Evolutionary conservation across 805 yeast genomes (phyloP), one percentile per base, ranked within the genome.

Genomic region (Candida taoyuanica): DNA sequence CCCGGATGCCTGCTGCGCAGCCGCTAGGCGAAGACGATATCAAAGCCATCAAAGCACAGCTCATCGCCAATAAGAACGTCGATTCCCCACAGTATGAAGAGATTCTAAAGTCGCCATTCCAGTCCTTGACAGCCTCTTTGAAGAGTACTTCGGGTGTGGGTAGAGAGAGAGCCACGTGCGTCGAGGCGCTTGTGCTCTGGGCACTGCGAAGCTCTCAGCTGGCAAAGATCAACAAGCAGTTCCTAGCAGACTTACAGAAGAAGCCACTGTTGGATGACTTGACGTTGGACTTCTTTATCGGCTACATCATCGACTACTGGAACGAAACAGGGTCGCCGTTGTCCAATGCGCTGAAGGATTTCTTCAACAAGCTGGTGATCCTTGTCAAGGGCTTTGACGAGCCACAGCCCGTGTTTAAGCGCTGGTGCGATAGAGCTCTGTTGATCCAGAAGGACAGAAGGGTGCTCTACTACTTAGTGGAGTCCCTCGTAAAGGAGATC

Each of bases 161-260:
- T 5, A 51, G 49, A 4, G 56, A 59, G 30, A 58, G 75, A 37
- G 64, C 76, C 0, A 16, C 66, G 0, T 65, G 74, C 13, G 69
- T 76, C 31, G 95, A 86, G 49, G 64, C 82, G 0, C 52, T 84
- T 19, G 62, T 85, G 1, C 67, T 86, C 5, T 84, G 89, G 80
- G 48, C 81, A 3, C 65, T 75, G 12, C 64, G 94, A 49, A 61
- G 75, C 3, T 49, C 61, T 4, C 86, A 80, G 48, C 39, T 58
- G 5, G 52, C 34, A 17, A 21, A 33, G 15, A 44, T 36, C 47
- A 46, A 37, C 40, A 15, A 40, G 13, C 24, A 21, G 5, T 24
- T 24, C 6, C 27, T 57, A 5, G 5, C 15, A 4, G 9, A 26
- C 5, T 31, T 35, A 7, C 37, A 37, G 13, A 13, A 23, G 14